These are phyloP conservation scores for Botryobasidium botryosum DNA, from an alignment of 768 basidiomycete genomes.

Conservation along the genomic window DNA sequence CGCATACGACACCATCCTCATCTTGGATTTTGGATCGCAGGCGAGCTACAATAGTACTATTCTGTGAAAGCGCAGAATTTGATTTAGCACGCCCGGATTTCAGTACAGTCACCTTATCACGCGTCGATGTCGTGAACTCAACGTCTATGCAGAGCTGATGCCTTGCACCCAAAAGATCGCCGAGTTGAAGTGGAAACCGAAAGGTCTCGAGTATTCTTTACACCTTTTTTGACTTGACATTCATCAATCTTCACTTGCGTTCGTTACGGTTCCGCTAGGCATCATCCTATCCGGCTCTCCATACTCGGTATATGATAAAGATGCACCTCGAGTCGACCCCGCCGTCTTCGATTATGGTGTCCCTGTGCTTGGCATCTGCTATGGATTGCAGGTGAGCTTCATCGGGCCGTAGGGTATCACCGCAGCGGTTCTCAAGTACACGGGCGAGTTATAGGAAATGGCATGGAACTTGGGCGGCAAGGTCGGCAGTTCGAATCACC, in stretches of 20 bases:
- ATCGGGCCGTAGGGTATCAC: not conserved
- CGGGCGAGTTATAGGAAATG: constrained; percentile 51
- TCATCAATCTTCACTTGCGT: constrained; percentile 11
- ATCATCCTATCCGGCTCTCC: constrained; percentile 96
- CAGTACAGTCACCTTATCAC: constrained; percentile 98
- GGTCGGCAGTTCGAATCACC: constrained; percentile 72
- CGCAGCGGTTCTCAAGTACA: not conserved
- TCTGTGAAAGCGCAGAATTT: no score
- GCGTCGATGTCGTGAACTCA: constrained; percentile 89
- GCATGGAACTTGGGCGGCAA: constrained; percentile 75
- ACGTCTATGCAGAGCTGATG: constrained; percentile 94
- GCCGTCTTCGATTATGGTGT: constrained; percentile 75
- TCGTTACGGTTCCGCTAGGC: constrained; percentile 28
- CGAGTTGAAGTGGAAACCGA: constrained; percentile 84
- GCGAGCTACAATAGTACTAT: constrained; percentile 26
- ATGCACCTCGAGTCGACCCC: constrained; percentile 87
- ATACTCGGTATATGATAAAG: constrained; percentile 90
- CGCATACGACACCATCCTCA: constrained; percentile 89
- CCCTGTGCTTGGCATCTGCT: constrained; percentile 92
- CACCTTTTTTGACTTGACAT: no score
- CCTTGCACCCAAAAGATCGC: constrained; percentile 85
- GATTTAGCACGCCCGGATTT: constrained; percentile 7
- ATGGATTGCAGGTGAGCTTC: constrained; percentile 69
- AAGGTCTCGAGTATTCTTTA: constrained; percentile 36
- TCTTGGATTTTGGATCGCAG: constrained; percentile 95